Base-by-base conservation (phyloP, 345 rosid species). In the Pistacia integerrima region DNA sequence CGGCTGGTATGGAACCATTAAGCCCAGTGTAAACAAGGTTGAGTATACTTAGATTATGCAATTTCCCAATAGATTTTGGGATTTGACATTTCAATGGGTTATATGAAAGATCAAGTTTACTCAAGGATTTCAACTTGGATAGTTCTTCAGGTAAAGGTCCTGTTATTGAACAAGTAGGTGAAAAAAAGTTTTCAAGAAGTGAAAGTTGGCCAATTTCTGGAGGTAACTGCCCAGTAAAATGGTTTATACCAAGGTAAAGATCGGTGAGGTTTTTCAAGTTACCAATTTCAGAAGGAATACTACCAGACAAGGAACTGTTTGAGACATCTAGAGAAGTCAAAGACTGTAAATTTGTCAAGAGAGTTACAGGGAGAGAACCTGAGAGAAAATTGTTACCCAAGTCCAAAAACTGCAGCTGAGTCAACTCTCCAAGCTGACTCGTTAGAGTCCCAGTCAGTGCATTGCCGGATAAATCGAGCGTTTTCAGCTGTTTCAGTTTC, bases 101-200 rank as follows among this genome's bases (percentile, higher is more conserved):
- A 67, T 90, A 79, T 5, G 98, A 93, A 69, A 96, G 91, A 82
- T 93, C 97, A 4, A 94, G 91, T 44, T 87, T 85, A 38, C 69
- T 82, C 0, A 96, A 80, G 1, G 84, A 75, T 18, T 63, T 74
- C 58, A 96, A 78, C 66, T 85, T 83, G 0, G 87, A 82, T 0
- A 94, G 64, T 75, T 84, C 86, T 14, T 88, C 83, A 48, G 99
- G 98, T 25, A 94, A 73, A 0, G 99, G 97, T 12, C 98, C 97
- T 0, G 86, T 77, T 73, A 96, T 81, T 55, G 83, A 80, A 67
- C 94, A 91, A 5, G 80, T 86, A 7, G 92, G 89, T 0, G 94
- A 72, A 77, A 79, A 87, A 1, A 93, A 86, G 83, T 76, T 88
- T 69, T 81, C 80, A 0, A 96, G 90, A 33, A 67, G 75, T 28